Conservation (phyloP, 2,329 filamentous ascomycete species). For the Aspergillus calidoustus region DNA sequence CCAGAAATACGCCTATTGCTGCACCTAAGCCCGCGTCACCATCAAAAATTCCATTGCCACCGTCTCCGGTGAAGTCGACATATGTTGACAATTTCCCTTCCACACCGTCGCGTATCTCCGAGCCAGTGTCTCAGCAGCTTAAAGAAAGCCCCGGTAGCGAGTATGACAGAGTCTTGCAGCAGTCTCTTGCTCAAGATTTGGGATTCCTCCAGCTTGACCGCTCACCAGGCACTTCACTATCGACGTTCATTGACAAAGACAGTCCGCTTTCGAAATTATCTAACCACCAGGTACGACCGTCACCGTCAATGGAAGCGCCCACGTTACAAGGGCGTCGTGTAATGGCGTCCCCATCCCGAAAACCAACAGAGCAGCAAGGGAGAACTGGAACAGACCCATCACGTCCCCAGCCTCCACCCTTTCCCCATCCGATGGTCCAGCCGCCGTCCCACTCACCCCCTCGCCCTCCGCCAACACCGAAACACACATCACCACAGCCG, state of each 20-base stretch:
- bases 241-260: slow-evolving; percentile 20
- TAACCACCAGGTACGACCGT: slow-evolving; percentile 33
- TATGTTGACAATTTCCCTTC: slow-evolving; percentile 57
- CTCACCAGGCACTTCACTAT: slow-evolving; percentile 27
- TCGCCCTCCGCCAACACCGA: slow-evolving; percentile 55
- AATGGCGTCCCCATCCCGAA: slow-evolving; percentile 27
- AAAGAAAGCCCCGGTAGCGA: slow-evolving; percentile 46
- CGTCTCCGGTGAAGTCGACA: slow-evolving; percentile 59
- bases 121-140: slow-evolving; percentile 38
- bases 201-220: slow-evolving; percentile 44
- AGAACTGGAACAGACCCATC: slow-evolving; percentile 14
- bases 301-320: slow-evolving; percentile 39
- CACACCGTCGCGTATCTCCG: slow-evolving; percentile 53
- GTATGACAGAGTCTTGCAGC: slow-evolving; percentile 48
- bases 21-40: slow-evolving; percentile 53
- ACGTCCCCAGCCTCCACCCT: slow-evolving; percentile 22
- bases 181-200: slow-evolving; percentile 47
- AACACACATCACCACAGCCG: slow-evolving; percentile 56
- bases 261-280: slow-evolving; percentile 21
- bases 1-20: slow-evolving; percentile 48
- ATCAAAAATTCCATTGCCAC: slow-evolving; percentile 64
- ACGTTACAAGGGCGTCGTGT: slow-evolving; percentile 35
- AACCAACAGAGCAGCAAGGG: slow-evolving; percentile 20
- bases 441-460: slow-evolving; percentile 7
- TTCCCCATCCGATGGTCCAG: slow-evolving; percentile 14